Percentiles rank a stretch among this genome's conserved stretches.
Conservation (phyloP, 371 early-diverging fungal genomes). For the Mucor piriformis region DNA sequence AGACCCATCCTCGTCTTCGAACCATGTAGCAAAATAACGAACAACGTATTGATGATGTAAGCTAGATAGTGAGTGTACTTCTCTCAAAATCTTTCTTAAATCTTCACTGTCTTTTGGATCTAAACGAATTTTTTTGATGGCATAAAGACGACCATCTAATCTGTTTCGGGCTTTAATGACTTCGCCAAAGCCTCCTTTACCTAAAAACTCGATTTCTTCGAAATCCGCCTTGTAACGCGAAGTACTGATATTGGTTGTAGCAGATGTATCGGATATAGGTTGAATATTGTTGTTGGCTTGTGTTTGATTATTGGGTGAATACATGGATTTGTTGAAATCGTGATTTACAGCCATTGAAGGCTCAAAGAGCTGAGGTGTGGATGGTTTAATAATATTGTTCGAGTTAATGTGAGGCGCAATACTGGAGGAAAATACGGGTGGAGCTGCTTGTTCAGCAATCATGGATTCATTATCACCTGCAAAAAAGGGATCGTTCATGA, state of each 20-base stretch:
- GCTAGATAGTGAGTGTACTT: conserved; percentile 89
- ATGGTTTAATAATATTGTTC: neutral
- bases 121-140: conserved; percentile 85
- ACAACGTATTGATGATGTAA: conserved; percentile 92
- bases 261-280: neutral
- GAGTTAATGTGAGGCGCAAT: conserved; percentile 24
- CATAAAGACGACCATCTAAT: conserved; percentile 86
- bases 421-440: conserved; percentile 19
- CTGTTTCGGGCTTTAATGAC: conserved; percentile 91
- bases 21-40: conserved; percentile 95
- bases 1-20: conserved; percentile 63
- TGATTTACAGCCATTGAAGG: conserved; percentile 13
- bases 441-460: conserved; percentile 18
- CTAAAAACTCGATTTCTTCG: conserved; percentile 92
- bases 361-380: conserved; percentile 12
- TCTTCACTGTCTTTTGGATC: conserved; percentile 79
- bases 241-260: conserved; percentile 6
- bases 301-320: conserved; percentile 11
- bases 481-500: conserved; percentile 72
- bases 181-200: conserved; percentile 92
- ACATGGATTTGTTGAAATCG: conserved; percentile 12
- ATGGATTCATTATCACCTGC: conserved; percentile 31
- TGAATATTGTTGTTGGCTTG: neutral
- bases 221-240: conserved; percentile 88
- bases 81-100: conserved; percentile 82